These are phyloP conservation scores for Chrysochromulina parva DNA, from an alignment of 78 protist species.

Conservation along the genomic window DNA sequence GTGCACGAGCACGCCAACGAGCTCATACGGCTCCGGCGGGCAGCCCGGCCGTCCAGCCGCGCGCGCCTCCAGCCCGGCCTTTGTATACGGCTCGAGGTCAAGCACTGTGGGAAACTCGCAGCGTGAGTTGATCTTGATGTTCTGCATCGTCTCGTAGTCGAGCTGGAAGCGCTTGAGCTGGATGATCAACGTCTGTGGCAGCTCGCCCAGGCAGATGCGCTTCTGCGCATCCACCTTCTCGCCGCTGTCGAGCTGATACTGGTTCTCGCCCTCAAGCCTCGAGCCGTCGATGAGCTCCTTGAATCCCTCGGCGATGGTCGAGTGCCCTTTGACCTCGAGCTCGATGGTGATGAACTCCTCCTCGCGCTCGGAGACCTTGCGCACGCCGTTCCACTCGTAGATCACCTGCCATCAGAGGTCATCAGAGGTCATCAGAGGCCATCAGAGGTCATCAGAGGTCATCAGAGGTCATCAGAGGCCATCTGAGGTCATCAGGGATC, in stretches of 20 bases:
- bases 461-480: no score
- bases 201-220: neutral
- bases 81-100: conserved; percentile 70
- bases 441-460: no score
- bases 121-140: conserved; percentile 67
- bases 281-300: conserved; percentile 60
- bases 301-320: conserved; percentile 52
- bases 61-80: conserved; percentile 45
- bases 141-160: conserved; percentile 70
- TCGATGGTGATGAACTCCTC: neutral
- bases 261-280: conserved; percentile 50
- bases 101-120: conserved; percentile 64
- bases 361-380: neutral
- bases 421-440: no score
- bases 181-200: conserved; percentile 40
- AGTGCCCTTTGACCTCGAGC: conserved; percentile 57
- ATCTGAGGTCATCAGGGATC: no score
- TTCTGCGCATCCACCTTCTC: conserved; percentile 6
- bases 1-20: conserved; percentile 80
- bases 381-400: neutral
- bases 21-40: conserved; percentile 51
- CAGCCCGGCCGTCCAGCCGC: neutral
- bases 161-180: conserved; percentile 85
- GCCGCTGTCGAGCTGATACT: conserved; percentile 21
- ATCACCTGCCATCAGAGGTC: no score